A percentile compares a stretch with the other conserved stretches of the same genome.
Evolutionary conservation across 2,329 filamentous ascomycete genomes (phyloP).

Genomic region (Aureobasidium sp.): DNA sequence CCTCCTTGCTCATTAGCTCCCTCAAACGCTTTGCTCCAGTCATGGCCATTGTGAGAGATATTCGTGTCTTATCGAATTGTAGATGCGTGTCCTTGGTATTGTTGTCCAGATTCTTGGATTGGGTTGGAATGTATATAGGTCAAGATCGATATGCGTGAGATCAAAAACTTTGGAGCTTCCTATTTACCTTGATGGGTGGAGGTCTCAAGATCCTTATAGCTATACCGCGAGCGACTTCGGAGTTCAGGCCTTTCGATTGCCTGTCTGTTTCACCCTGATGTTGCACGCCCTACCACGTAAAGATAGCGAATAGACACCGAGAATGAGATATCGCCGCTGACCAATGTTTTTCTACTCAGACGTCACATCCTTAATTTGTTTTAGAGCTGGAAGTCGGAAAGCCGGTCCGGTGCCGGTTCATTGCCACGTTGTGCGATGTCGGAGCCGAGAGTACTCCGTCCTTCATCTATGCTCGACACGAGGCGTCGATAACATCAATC

Average conservation of each 20-base stretch:
- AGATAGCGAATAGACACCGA: not conserved
- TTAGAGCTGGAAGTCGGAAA: not conserved
- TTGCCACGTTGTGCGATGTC: conserved; percentile 4
- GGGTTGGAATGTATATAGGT: not conserved
- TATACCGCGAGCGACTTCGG: not conserved
- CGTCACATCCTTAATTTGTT: conserved; percentile 6
- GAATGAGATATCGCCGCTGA: not conserved
- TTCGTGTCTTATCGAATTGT: not conserved
- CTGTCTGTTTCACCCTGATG: not conserved
- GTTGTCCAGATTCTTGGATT: not conserved
- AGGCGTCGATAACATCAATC: too few relatives aligned
- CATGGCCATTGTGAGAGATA: not conserved
- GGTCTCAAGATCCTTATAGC: not conserved
- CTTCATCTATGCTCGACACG: too few relatives aligned
- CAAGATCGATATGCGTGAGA: not conserved
- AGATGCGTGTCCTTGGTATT: not conserved
- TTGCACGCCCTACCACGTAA: conserved; percentile 1
- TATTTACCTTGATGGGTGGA: conserved; percentile 1
- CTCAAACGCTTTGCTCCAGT: conserved; percentile 17
- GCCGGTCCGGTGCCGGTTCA: not conserved
- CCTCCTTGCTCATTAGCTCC: conserved; percentile 19
- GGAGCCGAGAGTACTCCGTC: not conserved
- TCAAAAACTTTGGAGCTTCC: not conserved
- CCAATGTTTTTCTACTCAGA: not conserved
- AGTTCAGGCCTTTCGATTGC: not conserved